Evolutionary conservation across 2,329 filamentous ascomycete species (phyloP), one percentile per base, ranked within the genome.

Genomic region (Myriangium duriaei): DNA sequence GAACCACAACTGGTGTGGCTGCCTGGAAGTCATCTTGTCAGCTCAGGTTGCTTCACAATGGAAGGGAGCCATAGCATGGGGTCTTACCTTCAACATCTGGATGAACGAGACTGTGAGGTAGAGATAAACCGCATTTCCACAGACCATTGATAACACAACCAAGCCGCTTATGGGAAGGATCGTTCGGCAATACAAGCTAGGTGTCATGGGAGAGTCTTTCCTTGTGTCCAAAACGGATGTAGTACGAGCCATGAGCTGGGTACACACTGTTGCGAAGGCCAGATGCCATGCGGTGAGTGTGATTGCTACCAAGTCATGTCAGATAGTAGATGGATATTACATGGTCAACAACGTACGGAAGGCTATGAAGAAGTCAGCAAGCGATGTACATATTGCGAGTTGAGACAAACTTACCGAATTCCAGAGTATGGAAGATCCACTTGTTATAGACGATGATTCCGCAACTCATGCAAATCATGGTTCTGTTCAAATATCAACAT

Each of bases 381-480:
- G 21, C 21, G 7, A 26, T n/a, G 21, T 26, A 26, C 7, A 26
- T 7, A 26, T 7, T 7, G 21, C 21, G n/a, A n/a, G n/a, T 7
- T 26, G 21, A 26, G 21, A 26, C n/a, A n/a, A n/a, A 59, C 78
- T 69, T 72, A 84, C 80, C 74, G 69, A 95, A 95, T 46, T 83
- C 72, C 45, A 80, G 72, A 28, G 80, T 87, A 54, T 88, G 79
- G 45, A 96, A 73, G 54, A 98, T 85, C 76, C 84, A 94, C 75
- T 98, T 98, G 78, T 98, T 96, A 79, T 95, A 96, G 45, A 98
- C 71, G 59, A 98, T 98, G 57, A 96, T 86, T 52, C 81, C 84
- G 31, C 86, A 94, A 55, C 84, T 93, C 60, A 95, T 71, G 43
- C 78, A 68, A 57, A 98, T 96, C 91, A 91, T 98, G 51, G 78